phyloP scores from a whole-genome alignment of 768 basidiomycete species.

The Leccinum sublutescens region DNA sequence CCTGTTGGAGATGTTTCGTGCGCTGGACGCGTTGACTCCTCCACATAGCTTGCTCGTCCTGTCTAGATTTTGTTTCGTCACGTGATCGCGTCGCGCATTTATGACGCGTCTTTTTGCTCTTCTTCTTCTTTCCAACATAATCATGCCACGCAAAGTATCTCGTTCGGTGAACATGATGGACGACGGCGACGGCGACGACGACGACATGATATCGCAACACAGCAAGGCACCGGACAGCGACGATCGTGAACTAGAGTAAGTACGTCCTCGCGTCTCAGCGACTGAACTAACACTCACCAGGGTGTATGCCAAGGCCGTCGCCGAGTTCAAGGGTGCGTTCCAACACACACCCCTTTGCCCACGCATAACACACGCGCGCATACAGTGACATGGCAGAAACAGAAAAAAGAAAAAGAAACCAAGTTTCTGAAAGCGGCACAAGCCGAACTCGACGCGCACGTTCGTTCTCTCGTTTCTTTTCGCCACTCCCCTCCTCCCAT shows the following conservation, averaged over 20 bases:
- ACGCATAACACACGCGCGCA: background rate
- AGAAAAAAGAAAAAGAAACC: conserved; percentile 27
- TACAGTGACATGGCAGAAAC: conserved; percentile 34
- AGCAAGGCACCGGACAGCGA: conserved; percentile 25
- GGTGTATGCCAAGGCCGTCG: conserved; percentile 29
- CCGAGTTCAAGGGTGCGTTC: conserved; percentile 32
- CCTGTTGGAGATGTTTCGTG: conserved; percentile 18
- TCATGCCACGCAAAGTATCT: conserved; percentile 15
- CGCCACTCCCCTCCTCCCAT: background rate
- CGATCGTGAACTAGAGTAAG: conserved; percentile 29
- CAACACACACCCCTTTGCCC: background rate
- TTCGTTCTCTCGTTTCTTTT: background rate
- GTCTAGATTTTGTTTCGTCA: conserved; percentile 30
- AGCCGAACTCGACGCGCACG: conserved; percentile 28
- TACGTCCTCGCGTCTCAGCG: background rate
- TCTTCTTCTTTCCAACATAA: background rate
- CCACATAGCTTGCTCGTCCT: conserved; percentile 31
- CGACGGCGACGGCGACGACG: conserved; percentile 21
- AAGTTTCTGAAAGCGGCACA: conserved; percentile 22
- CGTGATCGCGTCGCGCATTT: conserved; percentile 16
- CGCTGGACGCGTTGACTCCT: conserved; percentile 29
- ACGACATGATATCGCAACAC: conserved; percentile 17
- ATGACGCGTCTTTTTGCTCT: background rate
- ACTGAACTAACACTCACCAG: conserved; percentile 11
- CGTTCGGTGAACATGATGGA: conserved; percentile 5